These are phyloP conservation scores for Exophiala xenobiotica DNA, from an alignment of 2,329 filamentous ascomycete genomes.

Conservation along the genomic window DNA sequence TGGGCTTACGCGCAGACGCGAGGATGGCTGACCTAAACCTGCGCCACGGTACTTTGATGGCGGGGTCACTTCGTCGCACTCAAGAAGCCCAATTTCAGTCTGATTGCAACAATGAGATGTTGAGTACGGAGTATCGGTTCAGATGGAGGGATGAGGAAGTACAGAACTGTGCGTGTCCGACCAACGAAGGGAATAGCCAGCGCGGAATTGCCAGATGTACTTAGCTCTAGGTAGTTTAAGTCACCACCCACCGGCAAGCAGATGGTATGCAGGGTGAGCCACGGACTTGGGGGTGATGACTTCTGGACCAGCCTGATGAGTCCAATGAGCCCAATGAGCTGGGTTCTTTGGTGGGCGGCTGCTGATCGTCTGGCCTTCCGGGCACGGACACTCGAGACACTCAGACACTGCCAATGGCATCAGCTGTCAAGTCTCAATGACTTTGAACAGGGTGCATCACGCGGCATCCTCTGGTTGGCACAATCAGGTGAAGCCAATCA, in stretches of 20 bases:
- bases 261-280: not conserved
- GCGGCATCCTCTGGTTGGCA: not conserved
- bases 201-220: too few relatives aligned
- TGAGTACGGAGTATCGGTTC: not conserved
- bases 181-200: too few relatives aligned
- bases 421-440: constrained; percentile 7
- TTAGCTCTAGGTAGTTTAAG: too few relatives aligned
- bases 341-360: not conserved
- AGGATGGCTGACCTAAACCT: constrained; percentile 3
- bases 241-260: too few relatives aligned
- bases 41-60: constrained; percentile 6
- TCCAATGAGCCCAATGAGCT: not conserved
- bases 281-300: constrained; percentile 1
- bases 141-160: not conserved
- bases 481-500: not conserved
- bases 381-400: constrained; percentile 1
- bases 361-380: constrained; percentile 7
- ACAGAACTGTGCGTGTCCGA: too few relatives aligned
- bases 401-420: constrained; percentile 1
- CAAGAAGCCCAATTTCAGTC: not conserved
- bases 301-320: constrained; percentile 7
- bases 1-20: not conserved
- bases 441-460: not conserved
- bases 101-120: too few relatives aligned
- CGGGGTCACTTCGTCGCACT: too few relatives aligned